These are phyloP conservation scores for Cyberlindnera veronae DNA, from an alignment of 805 yeast genomes.

Conservation along the genomic window DNA sequence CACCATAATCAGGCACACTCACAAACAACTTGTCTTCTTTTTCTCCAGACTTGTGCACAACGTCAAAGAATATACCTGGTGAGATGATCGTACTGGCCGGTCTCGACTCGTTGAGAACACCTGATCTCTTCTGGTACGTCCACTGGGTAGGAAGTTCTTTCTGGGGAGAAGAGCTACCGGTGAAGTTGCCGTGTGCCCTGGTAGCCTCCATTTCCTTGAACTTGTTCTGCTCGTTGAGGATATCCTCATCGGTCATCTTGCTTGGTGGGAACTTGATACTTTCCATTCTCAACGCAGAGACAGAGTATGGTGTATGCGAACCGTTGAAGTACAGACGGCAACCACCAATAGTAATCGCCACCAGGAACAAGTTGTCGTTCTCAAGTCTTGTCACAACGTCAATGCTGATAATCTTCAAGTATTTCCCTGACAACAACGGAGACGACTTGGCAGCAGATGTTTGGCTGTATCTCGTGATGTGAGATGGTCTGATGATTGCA, in stretches of 20 bases:
- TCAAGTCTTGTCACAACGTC: slow-evolving; percentile 60
- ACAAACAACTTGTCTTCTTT: slow-evolving; percentile 55
- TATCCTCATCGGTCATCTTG: slow-evolving; percentile 34
- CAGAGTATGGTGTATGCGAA: slow-evolving; percentile 31
- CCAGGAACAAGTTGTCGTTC: slow-evolving; percentile 63
- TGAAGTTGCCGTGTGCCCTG: slow-evolving; percentile 23
- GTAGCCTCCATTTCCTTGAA: slow-evolving; percentile 30
- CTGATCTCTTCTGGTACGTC: slow-evolving; percentile 53
- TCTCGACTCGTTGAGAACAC: slow-evolving; percentile 53
- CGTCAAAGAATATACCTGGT: slow-evolving; percentile 84
- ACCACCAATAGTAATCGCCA: slow-evolving; percentile 82
- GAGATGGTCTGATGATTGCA: slow-evolving; percentile 32
- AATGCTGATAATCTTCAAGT: slow-evolving; percentile 58
- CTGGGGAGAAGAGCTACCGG: slow-evolving; percentile 12
- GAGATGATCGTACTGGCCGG: slow-evolving; percentile 60
- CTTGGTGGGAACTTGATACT: slow-evolving; percentile 69
- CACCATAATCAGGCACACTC: slow-evolving; percentile 82
- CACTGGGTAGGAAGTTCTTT: slow-evolving; percentile 31
- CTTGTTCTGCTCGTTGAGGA: slow-evolving; percentile 20
- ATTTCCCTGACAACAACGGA: slow-evolving; percentile 53
- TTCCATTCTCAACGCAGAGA: slow-evolving; percentile 40
- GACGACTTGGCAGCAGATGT: slow-evolving; percentile 47
- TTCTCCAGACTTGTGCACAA: slow-evolving; percentile 34
- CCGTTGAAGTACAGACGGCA: slow-evolving; percentile 63
- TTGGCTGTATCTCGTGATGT: slow-evolving; percentile 37